These are phyloP conservation scores for Pythium rishiriense DNA, from an alignment of 352 stramenopile species.

Conservation along the genomic window DNA sequence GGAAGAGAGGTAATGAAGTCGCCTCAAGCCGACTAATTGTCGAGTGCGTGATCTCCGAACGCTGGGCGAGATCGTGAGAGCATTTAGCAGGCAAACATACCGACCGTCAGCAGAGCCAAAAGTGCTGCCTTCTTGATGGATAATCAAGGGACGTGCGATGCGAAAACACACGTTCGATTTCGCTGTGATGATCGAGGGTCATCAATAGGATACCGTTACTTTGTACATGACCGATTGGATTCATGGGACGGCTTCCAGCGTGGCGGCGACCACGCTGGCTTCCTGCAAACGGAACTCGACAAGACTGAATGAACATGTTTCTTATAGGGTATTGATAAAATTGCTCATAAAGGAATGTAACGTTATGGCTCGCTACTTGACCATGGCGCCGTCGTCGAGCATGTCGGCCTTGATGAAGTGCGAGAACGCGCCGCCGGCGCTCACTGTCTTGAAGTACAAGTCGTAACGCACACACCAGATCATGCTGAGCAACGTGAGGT, in stretches of 20 bases:
- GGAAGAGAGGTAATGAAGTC: not conserved
- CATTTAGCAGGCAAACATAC: too few relatives aligned
- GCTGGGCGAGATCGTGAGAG: too few relatives aligned
- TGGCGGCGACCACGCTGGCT: too few relatives aligned
- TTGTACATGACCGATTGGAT: not conserved
- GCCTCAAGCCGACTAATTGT: not conserved
- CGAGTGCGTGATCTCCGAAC: not conserved
- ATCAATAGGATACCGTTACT: not conserved
- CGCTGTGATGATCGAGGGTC: not conserved
- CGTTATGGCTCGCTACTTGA: not conserved
- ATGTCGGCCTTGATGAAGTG: not conserved
- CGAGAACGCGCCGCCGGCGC: not conserved
- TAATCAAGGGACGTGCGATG: too few relatives aligned
- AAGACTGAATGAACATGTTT: not conserved
- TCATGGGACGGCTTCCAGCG: too few relatives aligned
- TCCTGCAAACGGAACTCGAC: too few relatives aligned
- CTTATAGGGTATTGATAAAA: not conserved
- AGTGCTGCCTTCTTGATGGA: too few relatives aligned
- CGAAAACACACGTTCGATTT: not conserved
- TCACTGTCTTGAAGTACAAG: slow-evolving; percentile 6
- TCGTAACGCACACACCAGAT: slow-evolving; percentile 20
- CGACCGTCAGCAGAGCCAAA: too few relatives aligned
- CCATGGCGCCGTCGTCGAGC: not conserved
- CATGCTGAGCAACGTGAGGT: slow-evolving; percentile 12
- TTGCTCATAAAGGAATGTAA: not conserved